phyloP scores from a whole-genome alignment of 306 rosid genomes.

The Corylus heterophylla region DNA sequence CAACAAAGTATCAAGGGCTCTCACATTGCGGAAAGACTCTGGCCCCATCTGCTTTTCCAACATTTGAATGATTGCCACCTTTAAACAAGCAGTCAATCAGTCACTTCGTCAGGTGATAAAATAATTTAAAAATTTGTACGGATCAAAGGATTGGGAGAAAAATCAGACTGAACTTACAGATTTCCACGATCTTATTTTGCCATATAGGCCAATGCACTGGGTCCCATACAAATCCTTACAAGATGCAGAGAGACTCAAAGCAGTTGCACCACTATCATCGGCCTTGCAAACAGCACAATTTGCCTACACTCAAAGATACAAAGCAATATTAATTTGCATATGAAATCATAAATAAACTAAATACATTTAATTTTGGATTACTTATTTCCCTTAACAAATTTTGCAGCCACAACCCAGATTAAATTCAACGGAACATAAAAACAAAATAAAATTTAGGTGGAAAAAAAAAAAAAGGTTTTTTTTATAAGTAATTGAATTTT shows the following conservation, averaged over 20 bases:
- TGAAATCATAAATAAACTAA: constrained; percentile 10
- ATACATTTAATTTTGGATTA: neutral
- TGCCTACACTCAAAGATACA: constrained; percentile 55
- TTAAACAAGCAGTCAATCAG: constrained; percentile 9
- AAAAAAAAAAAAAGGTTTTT: neutral
- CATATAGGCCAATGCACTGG: constrained; percentile 78
- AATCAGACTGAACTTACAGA: constrained; percentile 62
- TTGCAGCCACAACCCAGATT: constrained; percentile 12
- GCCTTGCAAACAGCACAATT: constrained; percentile 89
- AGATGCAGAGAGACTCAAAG: constrained; percentile 83
- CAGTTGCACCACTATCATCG: constrained; percentile 81
- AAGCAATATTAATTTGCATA: constrained; percentile 15
- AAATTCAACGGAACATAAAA: constrained; percentile 3
- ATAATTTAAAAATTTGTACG: neutral
- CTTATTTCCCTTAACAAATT: constrained; percentile 1
- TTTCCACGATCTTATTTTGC: constrained; percentile 95
- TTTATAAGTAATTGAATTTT: too few relatives aligned
- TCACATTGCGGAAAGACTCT: constrained; percentile 92
- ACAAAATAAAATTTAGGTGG: neutral
- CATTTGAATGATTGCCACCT: constrained; percentile 98
- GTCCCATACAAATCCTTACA: constrained; percentile 94
- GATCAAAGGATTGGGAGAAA: neutral
- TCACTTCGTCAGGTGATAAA: neutral
- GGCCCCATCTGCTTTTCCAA: constrained; percentile 99
- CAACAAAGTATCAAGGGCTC: constrained; percentile 29